Conservation (phyloP, 1,284 basidiomycete genomes). For the Tetrapyrgos nigripes region DNA sequence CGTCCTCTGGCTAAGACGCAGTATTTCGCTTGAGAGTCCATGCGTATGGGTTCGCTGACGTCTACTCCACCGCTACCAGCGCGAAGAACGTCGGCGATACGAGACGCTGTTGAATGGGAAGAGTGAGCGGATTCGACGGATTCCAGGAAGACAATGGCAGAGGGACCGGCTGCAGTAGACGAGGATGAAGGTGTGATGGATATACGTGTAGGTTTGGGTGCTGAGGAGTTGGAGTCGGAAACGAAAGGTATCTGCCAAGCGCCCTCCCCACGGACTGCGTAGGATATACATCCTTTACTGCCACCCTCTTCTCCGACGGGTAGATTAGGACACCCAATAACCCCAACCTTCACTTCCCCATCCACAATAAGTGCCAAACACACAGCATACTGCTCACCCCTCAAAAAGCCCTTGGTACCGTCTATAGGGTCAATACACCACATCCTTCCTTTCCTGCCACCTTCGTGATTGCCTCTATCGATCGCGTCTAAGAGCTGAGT, state of each 20-base stretch:
- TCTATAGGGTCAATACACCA: constrained; percentile 95
- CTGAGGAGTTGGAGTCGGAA: constrained; percentile 11
- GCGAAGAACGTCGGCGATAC: constrained; percentile 74
- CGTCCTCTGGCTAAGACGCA: constrained; percentile 87
- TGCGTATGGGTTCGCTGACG: constrained; percentile 76
- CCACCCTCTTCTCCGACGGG: constrained; percentile 68
- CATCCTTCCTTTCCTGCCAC: constrained; percentile 80
- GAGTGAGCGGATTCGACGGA: constrained; percentile 95
- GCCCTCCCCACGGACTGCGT: constrained; percentile 85
- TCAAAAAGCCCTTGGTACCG: constrained; percentile 94
- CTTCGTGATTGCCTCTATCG: constrained; percentile 85
- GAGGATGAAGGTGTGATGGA: constrained; percentile 48
- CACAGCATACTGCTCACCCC: constrained; percentile 97
- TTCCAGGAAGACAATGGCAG: constrained; percentile 81
- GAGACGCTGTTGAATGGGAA: constrained; percentile 83
- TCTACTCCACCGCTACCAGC: no score
- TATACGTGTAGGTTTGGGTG: constrained; percentile 32
- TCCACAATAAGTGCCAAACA: constrained; percentile 93
- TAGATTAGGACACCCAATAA: constrained; percentile 97
- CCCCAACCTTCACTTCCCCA: constrained; percentile 84
- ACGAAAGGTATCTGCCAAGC: constrained; percentile 59
- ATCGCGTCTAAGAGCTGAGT: constrained; percentile 83
- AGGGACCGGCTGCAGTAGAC: constrained; percentile 49
- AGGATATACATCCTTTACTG: constrained; percentile 81
- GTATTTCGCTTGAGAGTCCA: constrained; percentile 99